phyloP scores from a whole-genome alignment of 1,284 basidiomycete species.

The Apiotrichum sp. region DNA sequence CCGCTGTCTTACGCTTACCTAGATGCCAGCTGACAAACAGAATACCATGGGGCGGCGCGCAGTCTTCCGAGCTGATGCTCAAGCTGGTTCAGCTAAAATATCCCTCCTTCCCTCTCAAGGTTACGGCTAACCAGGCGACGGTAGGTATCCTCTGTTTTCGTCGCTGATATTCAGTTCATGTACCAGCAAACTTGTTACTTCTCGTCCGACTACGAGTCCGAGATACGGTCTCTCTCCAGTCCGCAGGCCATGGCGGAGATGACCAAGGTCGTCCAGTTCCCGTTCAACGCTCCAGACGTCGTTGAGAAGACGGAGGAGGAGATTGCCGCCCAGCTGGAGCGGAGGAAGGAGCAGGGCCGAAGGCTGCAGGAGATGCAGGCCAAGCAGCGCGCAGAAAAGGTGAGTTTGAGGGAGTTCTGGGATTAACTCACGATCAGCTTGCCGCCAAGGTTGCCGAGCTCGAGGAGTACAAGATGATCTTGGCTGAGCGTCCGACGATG shows the following conservation, averaged over 20 bases:
- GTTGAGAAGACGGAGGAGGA: conserved; percentile 93
- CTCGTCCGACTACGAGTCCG: conserved; percentile 66
- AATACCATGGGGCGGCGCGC: conserved; percentile 88
- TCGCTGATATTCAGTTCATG: conserved; percentile 62
- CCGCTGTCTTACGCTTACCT: neutral
- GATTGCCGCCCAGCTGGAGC: conserved; percentile 66
- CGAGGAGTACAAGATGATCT: conserved; percentile 61
- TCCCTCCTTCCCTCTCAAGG: conserved; percentile 66
- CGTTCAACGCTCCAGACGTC: conserved; percentile 61
- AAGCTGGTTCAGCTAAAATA: conserved; percentile 95
- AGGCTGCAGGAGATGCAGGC: conserved; percentile 90
- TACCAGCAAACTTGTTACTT: conserved; percentile 81
- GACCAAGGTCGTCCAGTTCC: conserved; percentile 77
- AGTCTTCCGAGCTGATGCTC: conserved; percentile 83
- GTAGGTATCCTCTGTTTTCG: conserved; percentile 46
- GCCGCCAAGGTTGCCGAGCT: conserved; percentile 59
- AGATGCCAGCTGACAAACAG: conserved; percentile 47
- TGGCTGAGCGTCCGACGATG: conserved; percentile 60
- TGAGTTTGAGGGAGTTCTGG: too few species aligned
- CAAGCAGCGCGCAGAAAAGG: conserved; percentile 78
- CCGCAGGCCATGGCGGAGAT: conserved; percentile 60
- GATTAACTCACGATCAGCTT: conserved; percentile 22
- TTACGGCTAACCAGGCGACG: conserved; percentile 53
- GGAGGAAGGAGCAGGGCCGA: conserved; percentile 73
- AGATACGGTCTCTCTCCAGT: conserved; percentile 60